Percentiles rank a stretch among this genome's conserved stretches.
Evolutionary conservation across 2,329 filamentous ascomycete species (phyloP).

Genomic region (Nothophaeocryptopus gaeumannii): DNA sequence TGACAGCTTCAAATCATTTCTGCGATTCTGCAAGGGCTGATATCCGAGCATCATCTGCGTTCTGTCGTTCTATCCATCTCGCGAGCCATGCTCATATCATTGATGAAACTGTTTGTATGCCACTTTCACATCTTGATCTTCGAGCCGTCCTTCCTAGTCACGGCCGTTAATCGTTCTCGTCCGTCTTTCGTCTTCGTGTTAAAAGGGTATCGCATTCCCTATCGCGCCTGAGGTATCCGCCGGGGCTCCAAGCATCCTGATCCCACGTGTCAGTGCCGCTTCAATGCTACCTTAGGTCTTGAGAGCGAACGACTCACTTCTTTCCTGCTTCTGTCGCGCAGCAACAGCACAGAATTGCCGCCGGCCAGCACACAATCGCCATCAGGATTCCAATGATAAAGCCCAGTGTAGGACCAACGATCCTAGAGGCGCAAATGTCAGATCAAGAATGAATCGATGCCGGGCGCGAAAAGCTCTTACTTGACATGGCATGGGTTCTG

Average conservation of each 20-base stretch:
- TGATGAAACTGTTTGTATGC: no score
- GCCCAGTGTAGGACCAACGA: slow-evolving; percentile 39
- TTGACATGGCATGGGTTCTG: slow-evolving; percentile 41
- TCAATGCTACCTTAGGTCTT: neutral
- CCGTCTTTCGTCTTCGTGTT: neutral
- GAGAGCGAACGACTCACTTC: slow-evolving; percentile 17
- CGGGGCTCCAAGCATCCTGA: slow-evolving; percentile 34
- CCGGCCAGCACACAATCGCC: slow-evolving; percentile 40
- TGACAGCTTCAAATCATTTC: neutral
- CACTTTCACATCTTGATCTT: neutral
- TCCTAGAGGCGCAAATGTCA: slow-evolving; percentile 5
- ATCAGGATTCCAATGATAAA: slow-evolving; percentile 35
- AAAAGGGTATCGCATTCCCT: slow-evolving; percentile 37
- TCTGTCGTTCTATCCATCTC: no score
- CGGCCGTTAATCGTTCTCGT: neutral
- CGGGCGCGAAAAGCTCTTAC: neutral
- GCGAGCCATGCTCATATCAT: no score
- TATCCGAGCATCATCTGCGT: neutral
- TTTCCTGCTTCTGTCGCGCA: slow-evolving; percentile 38
- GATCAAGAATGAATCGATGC: neutral
- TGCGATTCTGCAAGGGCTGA: neutral
- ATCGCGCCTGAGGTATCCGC: slow-evolving; percentile 33
- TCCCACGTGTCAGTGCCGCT: neutral
- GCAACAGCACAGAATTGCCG: slow-evolving; percentile 38
- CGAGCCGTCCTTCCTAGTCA: neutral